A percentile compares a stretch with the other conserved stretches of the same genome.
Evolutionary conservation across 1,284 basidiomycete genomes (phyloP).

Genomic region (Wolfiporia cocos): DNA sequence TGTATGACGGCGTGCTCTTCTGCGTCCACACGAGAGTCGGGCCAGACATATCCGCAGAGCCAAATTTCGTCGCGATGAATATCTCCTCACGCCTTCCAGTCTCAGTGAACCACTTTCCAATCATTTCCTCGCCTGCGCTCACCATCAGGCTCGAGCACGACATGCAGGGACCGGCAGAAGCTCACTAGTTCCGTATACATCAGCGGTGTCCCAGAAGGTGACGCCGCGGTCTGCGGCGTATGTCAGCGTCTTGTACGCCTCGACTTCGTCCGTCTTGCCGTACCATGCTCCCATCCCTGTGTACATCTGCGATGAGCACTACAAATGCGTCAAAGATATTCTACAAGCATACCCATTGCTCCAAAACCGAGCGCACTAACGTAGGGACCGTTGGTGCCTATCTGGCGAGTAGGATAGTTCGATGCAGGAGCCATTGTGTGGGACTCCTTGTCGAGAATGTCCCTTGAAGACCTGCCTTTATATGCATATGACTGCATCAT

Average conservation of each 20-base stretch:
- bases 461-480: too few relatives aligned
- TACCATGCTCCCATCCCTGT: not conserved
- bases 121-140: not conserved
- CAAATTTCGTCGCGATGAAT: not conserved
- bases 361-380: slow-evolving; percentile 8
- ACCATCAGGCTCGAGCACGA: too few relatives aligned
- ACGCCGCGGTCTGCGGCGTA: too few relatives aligned
- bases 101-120: not conserved
- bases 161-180: not conserved
- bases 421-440: too few relatives aligned
- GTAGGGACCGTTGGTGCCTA: slow-evolving; percentile 7
- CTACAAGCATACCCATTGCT: slow-evolving; percentile 5
- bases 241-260: too few relatives aligned
- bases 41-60: not conserved
- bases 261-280: slow-evolving; percentile 4
- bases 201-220: too few relatives aligned
- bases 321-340: not conserved
- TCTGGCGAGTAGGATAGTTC: slow-evolving; percentile 6
- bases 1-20: too few relatives aligned
- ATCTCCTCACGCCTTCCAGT: not conserved
- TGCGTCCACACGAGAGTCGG: not conserved
- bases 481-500: too few relatives aligned
- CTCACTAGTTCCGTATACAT: not conserved
- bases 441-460: too few relatives aligned
- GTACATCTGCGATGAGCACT: not conserved